These are phyloP conservation scores for Papiliotrema laurentii DNA, from an alignment of 1,284 basidiomycete species.

Conservation along the genomic window DNA sequence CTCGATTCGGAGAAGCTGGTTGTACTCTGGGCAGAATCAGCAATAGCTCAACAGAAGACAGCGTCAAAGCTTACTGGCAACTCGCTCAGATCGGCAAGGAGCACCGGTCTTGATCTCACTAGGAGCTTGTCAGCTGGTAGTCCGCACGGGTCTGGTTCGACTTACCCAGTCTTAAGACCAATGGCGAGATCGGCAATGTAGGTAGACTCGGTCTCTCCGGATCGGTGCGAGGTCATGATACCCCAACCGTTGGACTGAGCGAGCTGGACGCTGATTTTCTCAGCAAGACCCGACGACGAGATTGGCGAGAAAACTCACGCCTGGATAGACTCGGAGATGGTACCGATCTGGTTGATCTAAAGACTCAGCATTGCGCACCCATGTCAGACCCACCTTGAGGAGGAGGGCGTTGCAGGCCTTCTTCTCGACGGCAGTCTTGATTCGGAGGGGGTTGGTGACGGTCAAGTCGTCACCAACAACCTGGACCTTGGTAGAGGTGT, in stretches of 20 bases:
- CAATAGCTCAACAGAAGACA: not conserved
- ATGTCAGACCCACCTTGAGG: slow-evolving; percentile 65
- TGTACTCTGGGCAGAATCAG: slow-evolving; percentile 55
- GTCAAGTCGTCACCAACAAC: slow-evolving; percentile 98
- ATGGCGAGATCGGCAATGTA: slow-evolving; percentile 96
- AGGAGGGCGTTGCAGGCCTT: slow-evolving; percentile 99
- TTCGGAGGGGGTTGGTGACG: slow-evolving; percentile 95
- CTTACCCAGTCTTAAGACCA: slow-evolving; percentile 64
- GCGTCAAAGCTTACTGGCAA: slow-evolving; percentile 60
- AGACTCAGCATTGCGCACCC: slow-evolving; percentile 15
- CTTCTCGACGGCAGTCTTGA: slow-evolving; percentile 99
- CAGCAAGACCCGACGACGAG: not conserved
- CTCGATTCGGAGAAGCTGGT: slow-evolving; percentile 84
- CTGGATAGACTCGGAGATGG: slow-evolving; percentile 90
- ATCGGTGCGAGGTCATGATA: slow-evolving; percentile 99
- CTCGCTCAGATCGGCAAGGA: slow-evolving; percentile 86
- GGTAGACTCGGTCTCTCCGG: slow-evolving; percentile 93
- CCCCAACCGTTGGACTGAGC: slow-evolving; percentile 96
- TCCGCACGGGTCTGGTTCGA: not conserved
- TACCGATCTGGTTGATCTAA: slow-evolving; percentile 94
- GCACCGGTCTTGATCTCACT: slow-evolving; percentile 99
- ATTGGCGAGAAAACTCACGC: slow-evolving; percentile 28
- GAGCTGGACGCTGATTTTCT: slow-evolving; percentile 85
- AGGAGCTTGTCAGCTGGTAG: slow-evolving; percentile 23
- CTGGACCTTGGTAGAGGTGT: slow-evolving; percentile 55